These are phyloP conservation scores for Blumeria graminis DNA, from an alignment of 2,329 filamentous ascomycete genomes.

Conservation along the genomic window DNA sequence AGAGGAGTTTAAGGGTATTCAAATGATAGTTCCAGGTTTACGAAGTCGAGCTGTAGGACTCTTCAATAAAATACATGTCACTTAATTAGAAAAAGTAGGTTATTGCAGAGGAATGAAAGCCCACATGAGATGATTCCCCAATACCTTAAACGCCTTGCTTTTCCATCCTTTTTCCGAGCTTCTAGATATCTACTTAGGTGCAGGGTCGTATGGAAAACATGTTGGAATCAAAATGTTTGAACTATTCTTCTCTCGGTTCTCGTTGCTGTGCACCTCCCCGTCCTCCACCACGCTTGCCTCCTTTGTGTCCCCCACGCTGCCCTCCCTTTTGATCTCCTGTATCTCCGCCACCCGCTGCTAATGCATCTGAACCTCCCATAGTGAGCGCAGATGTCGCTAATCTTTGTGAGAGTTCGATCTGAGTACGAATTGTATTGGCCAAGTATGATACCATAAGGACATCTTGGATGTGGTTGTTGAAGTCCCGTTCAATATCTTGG, in stretches of 20 bases:
- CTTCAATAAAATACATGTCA: conserved; percentile 4
- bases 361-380: conserved; percentile 24
- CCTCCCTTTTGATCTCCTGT: conserved; percentile 18
- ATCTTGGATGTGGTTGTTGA: conserved; percentile 99
- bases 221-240: conserved; percentile 5
- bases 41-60: conserved; percentile 13
- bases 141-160: conserved; percentile 23
- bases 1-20: conserved; percentile 14
- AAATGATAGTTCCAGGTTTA: conserved; percentile 13
- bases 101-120: conserved; percentile 9
- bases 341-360: conserved; percentile 20
- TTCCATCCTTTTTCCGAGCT: conserved; percentile 14
- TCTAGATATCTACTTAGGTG: conserved; percentile 6
- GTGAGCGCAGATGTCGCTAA: conserved; percentile 57
- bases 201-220: conserved; percentile 11
- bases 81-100: conserved; percentile 3
- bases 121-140: conserved; percentile 15
- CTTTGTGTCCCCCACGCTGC: conserved; percentile 21
- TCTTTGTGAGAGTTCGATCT: conserved; percentile 93
- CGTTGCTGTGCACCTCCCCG: conserved; percentile 23
- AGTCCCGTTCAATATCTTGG: conserved; percentile 80
- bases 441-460: conserved; percentile 95
- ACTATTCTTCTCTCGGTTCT: conserved; percentile 25
- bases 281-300: conserved; percentile 26
- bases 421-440: conserved; percentile 93